Evolutionary conservation across 202 grass and related monocot species (phyloP), one percentile per base, ranked within the genome.

Genomic region (Schoenoplectus tabernaemontani): DNA sequence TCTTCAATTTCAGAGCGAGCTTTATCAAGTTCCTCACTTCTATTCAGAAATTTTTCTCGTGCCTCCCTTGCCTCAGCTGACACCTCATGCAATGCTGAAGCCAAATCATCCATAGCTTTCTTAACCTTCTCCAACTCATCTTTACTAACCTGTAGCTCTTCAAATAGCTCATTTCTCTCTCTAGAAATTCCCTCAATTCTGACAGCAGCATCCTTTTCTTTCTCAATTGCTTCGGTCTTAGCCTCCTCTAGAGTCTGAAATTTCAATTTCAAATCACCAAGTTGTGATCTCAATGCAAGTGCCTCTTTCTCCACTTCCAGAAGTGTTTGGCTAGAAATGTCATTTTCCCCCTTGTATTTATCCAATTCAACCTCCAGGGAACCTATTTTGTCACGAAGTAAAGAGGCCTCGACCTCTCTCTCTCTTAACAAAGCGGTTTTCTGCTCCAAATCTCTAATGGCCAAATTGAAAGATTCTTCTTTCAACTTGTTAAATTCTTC

Each of bases 81-180:
- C 77, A 93, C 85, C 83, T 97, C 89, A 13, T 97, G 91, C 76
- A 97, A 88, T 63, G 94, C 91, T 34, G 87, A 88, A 60, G 91
- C 89, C 41, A 93, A 85, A 83, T 88, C 87, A 76, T 93, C 94
- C 94, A 87, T 91, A 82, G 89, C 94, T 88, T 92, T 92, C 79
- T 93, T 97, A 42, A 89, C 47, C 37, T 92, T 87, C 57, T 97
- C 89, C 32, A 78, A 64, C 82, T 97, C 94, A 77, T 87, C 89
- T 86, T 78, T 97, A 59, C 58, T 88, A 67, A 79, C 61, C 74
- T 88, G 73, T 50, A 93, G 86, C 69, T 93, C 89, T 38, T 88
- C 73, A 50, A 73, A 22, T 28, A 97, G 66, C 62, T 86, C 82
- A 19, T 83, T 87, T 66, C 75, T 93, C 81, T 97, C 82, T 77